These are phyloP conservation scores for Dryadomyces sulphureus DNA, from an alignment of 2,329 filamentous ascomycete species.

Conservation along the genomic window DNA sequence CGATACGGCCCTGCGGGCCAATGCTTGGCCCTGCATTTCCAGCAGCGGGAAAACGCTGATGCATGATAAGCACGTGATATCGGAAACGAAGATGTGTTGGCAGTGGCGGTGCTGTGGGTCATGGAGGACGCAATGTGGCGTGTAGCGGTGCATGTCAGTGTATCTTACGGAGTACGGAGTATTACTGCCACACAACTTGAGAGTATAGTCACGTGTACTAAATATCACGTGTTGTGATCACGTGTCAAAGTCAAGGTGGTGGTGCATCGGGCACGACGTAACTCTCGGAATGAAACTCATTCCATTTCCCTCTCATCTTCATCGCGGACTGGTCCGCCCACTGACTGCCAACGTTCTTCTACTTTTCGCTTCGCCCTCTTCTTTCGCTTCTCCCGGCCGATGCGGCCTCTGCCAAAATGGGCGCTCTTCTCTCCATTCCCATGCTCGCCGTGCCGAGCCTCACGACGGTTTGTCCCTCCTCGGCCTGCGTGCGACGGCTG, in stretches of 20 bases:
- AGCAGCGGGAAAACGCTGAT: too few species aligned
- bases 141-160: too few species aligned
- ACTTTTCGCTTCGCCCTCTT: not conserved
- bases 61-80: too few species aligned
- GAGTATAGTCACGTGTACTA: too few species aligned
- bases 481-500: not conserved
- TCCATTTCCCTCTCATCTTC: not conserved
- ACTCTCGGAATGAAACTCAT: not conserved
- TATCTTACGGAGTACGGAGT: too few species aligned
- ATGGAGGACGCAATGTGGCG: too few species aligned
- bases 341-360: not conserved
- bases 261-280: too few species aligned
- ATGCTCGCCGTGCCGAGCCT: constrained; percentile 77
- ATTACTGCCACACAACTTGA: too few species aligned
- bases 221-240: too few species aligned
- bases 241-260: too few species aligned
- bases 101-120: too few species aligned
- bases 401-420: constrained; percentile 44
- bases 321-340: not conserved
- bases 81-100: too few species aligned
- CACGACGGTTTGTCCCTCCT: constrained; percentile 52
- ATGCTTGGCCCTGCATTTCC: not conserved
- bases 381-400: not conserved
- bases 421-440: constrained; percentile 78
- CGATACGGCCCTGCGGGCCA: not conserved